Evolutionary conservation across 352 stramenopile genomes (phyloP).

Genomic region (Phytophthora rubi): DNA sequence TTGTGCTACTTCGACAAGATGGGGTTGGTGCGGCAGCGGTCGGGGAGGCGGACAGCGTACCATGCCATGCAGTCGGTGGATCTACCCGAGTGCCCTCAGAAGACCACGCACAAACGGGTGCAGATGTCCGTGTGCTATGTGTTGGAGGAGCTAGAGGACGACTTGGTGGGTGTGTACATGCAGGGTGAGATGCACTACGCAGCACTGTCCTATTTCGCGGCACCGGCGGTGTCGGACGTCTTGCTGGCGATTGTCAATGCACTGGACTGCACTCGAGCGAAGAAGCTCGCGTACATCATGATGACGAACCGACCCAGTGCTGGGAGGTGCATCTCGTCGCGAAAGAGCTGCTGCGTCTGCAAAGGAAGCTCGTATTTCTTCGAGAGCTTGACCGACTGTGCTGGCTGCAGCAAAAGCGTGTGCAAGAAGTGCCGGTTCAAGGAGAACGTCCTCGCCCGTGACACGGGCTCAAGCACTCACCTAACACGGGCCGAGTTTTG

Average conservation of each 20-base stretch:
- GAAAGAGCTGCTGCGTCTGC: conserved; percentile 25
- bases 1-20: conserved; percentile 57
- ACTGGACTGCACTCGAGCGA: conserved; percentile 26
- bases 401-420: conserved; percentile 26
- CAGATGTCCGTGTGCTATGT: conserved; percentile 36
- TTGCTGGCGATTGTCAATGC: conserved; percentile 17
- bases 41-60: conserved; percentile 32
- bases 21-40: conserved; percentile 25
- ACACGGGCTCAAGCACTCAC: neutral
- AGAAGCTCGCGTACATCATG: conserved; percentile 28
- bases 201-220: conserved; percentile 14
- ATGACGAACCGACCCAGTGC: neutral
- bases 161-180: conserved; percentile 31
- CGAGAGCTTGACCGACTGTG: conserved; percentile 17
- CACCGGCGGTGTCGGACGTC: conserved; percentile 14
- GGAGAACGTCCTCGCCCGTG: conserved; percentile 20
- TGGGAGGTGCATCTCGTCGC: conserved; percentile 9
- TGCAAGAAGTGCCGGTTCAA: conserved; percentile 27
- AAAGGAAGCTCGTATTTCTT: conserved; percentile 27
- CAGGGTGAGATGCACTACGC: conserved; percentile 12
- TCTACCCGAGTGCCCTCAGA: conserved; percentile 18
- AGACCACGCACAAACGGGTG: conserved; percentile 16
- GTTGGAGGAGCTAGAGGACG: conserved; percentile 32
- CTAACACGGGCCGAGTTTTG: conserved; percentile 29
- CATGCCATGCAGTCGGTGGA: conserved; percentile 40